Base-by-base conservation (phyloP, 768 basidiomycete species). In the Suillus discolor region DNA sequence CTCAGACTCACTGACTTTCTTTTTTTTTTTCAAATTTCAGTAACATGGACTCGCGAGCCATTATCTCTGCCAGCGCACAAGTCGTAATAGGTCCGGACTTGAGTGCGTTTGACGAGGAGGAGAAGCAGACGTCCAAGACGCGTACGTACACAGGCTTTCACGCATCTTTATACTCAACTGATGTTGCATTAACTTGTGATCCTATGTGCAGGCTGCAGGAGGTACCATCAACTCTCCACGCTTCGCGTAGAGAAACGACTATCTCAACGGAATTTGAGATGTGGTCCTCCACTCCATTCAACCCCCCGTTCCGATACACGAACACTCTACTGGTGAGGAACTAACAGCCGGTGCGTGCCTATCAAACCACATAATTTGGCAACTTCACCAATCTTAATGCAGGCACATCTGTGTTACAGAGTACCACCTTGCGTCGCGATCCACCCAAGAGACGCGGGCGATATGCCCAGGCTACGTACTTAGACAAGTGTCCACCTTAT, bases 401-500 rank as follows among this genome's bases (percentile, higher is more conserved):
- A 60, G 59, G 42, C 18, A 42, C 59, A 28, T 28, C 41, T 60
- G 28, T 60, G 25, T 42, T 42, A 31, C 59, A 42, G 11, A 60
- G 39, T 28, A 41, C 11, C 18, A 13, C 41, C 41, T 31, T 25
- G 12, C 18, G 2, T 20, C 41, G 11, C 12, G 72, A 73, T 25
- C 71, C 69, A 39, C 75, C 81, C 72, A 89, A 89, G 73, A 87
- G 86, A 34, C 79, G 82, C 44, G 88, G 87, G n/a, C 77, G 88
- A 71, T 89, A 89, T 62, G 84, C 81, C 3, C 82, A 82, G 68
- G 70, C 69, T 53, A 68, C 69, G 81, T 83, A 70, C n/a, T n/a
- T 28, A 88, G 87, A 81, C 36, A 81, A 86, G 77, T 93, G 92
- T 68, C 92, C 92, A 8, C 91, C 91, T 4, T 98, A 96, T 78